A percentile compares a stretch with the other conserved stretches of the same genome.
These are phyloP conservation scores for Pyrus bretschneideri DNA, from an alignment of 306 rosid genomes.

Conservation along the genomic window DNA sequence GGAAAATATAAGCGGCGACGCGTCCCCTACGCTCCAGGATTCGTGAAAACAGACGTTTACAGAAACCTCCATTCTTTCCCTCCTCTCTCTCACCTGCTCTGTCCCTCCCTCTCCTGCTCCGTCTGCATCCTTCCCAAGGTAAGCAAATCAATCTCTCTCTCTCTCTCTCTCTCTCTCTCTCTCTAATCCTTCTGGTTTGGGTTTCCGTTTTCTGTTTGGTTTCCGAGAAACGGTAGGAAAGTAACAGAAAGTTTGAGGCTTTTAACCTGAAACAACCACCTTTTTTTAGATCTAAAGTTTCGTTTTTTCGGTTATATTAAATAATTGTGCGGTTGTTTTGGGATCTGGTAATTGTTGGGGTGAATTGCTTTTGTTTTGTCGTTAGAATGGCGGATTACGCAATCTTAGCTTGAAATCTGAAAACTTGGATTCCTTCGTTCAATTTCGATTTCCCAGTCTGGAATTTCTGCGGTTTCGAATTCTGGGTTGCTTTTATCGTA, in stretches of 20 bases:
- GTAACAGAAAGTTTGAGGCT: not conserved
- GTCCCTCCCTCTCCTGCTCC: not conserved
- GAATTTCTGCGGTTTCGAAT: not conserved
- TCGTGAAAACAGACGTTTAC: slow-evolving; percentile 3
- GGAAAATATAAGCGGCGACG: slow-evolving; percentile 20
- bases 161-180: not conserved
- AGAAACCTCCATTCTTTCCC: not conserved
- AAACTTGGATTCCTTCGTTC: not conserved
- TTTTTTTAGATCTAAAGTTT: slow-evolving; percentile 2
- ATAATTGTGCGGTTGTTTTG: not conserved
- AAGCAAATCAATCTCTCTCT: not conserved
- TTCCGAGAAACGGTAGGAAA: slow-evolving; percentile 2
- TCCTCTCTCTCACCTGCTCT: not conserved
- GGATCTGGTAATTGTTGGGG: not conserved
- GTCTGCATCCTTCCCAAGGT: slow-evolving; percentile 33
- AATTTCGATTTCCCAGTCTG: not conserved
- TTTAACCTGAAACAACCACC: not conserved
- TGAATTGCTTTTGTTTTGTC: not conserved
- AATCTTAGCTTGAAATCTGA: not conserved
- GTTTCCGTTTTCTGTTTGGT: not conserved
- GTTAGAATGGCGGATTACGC: not conserved
- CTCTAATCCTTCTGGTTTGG: not conserved
- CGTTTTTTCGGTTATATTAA: not conserved
- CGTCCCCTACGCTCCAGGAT: not conserved
- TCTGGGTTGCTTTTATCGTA: not conserved